These are phyloP conservation scores for Musa troglodytarum DNA, from an alignment of 176 grass and related monocot species.

Conservation along the genomic window DNA sequence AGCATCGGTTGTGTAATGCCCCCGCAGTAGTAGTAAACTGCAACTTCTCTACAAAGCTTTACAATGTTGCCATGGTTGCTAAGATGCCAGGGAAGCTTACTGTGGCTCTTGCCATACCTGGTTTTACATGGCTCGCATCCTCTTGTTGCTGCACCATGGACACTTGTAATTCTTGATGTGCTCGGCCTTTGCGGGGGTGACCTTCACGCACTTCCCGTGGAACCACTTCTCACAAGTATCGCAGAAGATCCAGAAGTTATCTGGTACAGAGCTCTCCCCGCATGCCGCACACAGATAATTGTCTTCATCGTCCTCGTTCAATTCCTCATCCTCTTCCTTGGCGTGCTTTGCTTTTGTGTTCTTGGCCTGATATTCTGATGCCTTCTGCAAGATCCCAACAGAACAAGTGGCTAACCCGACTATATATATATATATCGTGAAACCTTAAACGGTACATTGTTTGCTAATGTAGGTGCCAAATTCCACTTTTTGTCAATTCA, in stretches of 20 bases:
- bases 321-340: constrained; percentile 29
- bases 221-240: constrained; percentile 42
- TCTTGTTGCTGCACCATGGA: constrained; percentile 32
- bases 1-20: not conserved
- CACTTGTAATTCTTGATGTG: constrained; percentile 50
- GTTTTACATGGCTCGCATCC: not conserved
- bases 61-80: not conserved
- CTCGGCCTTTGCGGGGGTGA: constrained; percentile 37
- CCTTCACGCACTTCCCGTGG: constrained; percentile 41
- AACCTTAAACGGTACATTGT: constrained; percentile 6
- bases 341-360: constrained; percentile 22
- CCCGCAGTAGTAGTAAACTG: not conserved
- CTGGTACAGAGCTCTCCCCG: constrained; percentile 29
- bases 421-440: too few species aligned
- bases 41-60: not conserved
- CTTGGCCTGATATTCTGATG: constrained; percentile 27
- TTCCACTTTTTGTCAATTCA: too few species aligned
- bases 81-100: not conserved
- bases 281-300: constrained; percentile 27
- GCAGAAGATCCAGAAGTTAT: constrained; percentile 46
- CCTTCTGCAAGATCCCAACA: constrained; percentile 8
- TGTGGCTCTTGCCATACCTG: not conserved
- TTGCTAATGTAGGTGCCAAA: constrained; percentile 28
- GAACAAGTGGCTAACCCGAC: too few species aligned
- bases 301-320: constrained; percentile 14